A percentile compares a stretch with the other conserved stretches of the same genome.
Conservation (phyloP, 345 rosid species). For the Camelina laxa region DNA sequence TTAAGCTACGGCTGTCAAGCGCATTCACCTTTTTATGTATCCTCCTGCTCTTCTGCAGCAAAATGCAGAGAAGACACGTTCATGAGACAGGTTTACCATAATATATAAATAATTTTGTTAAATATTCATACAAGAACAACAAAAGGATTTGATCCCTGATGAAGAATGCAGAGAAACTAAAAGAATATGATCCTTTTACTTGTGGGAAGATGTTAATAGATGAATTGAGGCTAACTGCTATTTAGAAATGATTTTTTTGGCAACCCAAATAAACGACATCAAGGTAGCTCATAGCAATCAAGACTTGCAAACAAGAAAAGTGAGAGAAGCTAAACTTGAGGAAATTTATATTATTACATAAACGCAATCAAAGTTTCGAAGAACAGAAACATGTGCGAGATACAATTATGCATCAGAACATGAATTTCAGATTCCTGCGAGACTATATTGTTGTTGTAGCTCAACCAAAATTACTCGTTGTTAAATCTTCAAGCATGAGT, state of each 20-base stretch:
- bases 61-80: not conserved
- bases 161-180: too few species aligned
- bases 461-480: not conserved
- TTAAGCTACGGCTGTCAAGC: slow-evolving; percentile 27
- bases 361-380: not conserved
- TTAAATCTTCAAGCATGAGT: slow-evolving; percentile 4
- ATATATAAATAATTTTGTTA: not conserved
- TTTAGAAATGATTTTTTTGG: not conserved
- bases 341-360: not conserved
- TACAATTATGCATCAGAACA: slow-evolving; percentile 1
- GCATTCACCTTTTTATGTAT: too few species aligned
- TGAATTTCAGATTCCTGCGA: slow-evolving; percentile 5
- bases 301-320: slow-evolving; percentile 8
- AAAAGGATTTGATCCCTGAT: too few species aligned
- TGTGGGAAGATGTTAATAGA: too few species aligned
- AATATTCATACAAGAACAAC: slow-evolving; percentile 18
- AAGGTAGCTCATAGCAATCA: slow-evolving; percentile 10
- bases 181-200: too few species aligned
- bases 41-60: too few species aligned
- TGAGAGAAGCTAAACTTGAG: not conserved
- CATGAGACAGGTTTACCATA: not conserved
- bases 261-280: not conserved
- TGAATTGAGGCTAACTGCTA: not conserved
- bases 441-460: slow-evolving; percentile 13
- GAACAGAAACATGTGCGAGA: slow-evolving; percentile 6